A percentile compares a stretch with the other conserved stretches of the same genome.
These are phyloP conservation scores for Crassisporium funariophilum DNA, from an alignment of 768 basidiomycete species.

Conservation along the genomic window DNA sequence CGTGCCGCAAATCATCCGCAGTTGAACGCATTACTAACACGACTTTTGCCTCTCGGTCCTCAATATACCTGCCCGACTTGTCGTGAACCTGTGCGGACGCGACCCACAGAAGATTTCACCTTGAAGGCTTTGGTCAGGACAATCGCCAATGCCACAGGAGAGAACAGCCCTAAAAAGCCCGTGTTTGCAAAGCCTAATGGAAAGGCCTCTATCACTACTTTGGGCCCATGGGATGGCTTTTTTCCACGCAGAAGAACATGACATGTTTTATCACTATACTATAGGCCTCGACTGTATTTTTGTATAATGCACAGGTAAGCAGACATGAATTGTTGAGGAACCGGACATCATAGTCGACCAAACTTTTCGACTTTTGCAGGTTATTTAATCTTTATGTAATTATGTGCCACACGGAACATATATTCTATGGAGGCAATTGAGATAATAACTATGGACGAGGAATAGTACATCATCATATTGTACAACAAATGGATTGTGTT, in stretches of 20 bases:
- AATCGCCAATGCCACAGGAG: conserved; percentile 51
- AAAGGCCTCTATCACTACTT: conserved; percentile 11
- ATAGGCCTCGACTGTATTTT: neutral
- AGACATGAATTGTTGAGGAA: neutral
- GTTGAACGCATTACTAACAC: conserved; percentile 26
- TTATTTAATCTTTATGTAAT: neutral
- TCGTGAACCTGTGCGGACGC: conserved; percentile 46
- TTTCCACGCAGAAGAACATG: conserved; percentile 35
- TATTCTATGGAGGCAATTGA: too few relatives aligned
- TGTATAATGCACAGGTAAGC: conserved; percentile 2
- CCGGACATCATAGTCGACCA: too few relatives aligned
- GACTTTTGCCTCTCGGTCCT: conserved; percentile 40
- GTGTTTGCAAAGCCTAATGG: conserved; percentile 22
- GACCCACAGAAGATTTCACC: conserved; percentile 62
- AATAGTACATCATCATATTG: conserved; percentile 1
- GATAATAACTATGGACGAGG: neutral
- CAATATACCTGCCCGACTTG: conserved; percentile 72
- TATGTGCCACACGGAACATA: too few relatives aligned
- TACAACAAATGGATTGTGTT: neutral
- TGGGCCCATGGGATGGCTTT: conserved; percentile 48
- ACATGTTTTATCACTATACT: conserved; percentile 8
- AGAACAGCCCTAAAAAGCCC: conserved; percentile 42
- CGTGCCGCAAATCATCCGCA: conserved; percentile 28
- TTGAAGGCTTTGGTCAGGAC: conserved; percentile 58
- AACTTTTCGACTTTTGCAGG: too few relatives aligned